Evolutionary conservation across 192 early-diverging fungal species (phyloP).

Genomic region (Umbelopsis ramanniana): DNA sequence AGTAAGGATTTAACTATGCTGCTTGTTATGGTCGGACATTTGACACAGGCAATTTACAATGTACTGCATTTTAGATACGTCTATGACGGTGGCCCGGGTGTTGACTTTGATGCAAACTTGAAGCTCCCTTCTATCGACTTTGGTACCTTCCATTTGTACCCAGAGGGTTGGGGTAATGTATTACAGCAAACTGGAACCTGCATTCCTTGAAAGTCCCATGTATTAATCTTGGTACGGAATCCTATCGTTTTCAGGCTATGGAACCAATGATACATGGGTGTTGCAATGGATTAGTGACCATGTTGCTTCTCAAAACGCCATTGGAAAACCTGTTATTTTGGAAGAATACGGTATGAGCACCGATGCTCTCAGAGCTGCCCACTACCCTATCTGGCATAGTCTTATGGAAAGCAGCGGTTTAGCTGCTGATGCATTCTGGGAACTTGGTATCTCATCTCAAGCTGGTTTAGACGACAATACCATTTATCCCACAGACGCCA

Average conservation of each 20-base stretch:
- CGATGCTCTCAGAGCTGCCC: neutral
- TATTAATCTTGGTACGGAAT: neutral
- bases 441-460: neutral
- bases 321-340: slow-evolving; percentile 41
- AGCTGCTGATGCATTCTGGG: slow-evolving; percentile 6
- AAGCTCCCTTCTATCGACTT: slow-evolving; percentile 37
- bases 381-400: neutral
- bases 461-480: neutral
- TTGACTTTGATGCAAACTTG: slow-evolving; percentile 38
- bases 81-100: slow-evolving; percentile 32
- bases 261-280: neutral
- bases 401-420: neutral
- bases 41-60: too few relatives aligned
- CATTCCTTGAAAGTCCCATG: neutral
- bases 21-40: too few relatives aligned
- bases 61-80: slow-evolving; percentile 1
- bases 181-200: slow-evolving; percentile 6
- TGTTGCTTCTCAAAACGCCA: slow-evolving; percentile 27
- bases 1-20: neutral
- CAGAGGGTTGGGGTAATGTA: slow-evolving; percentile 31
- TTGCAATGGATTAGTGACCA: slow-evolving; percentile 43
- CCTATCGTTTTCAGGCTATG: neutral
- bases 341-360: slow-evolving; percentile 37
- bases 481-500: neutral
- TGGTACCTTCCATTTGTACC: slow-evolving; percentile 41